These are phyloP conservation scores for Suhomyces tanzawaensis DNA, from an alignment of 805 yeast species.

Conservation along the genomic window DNA sequence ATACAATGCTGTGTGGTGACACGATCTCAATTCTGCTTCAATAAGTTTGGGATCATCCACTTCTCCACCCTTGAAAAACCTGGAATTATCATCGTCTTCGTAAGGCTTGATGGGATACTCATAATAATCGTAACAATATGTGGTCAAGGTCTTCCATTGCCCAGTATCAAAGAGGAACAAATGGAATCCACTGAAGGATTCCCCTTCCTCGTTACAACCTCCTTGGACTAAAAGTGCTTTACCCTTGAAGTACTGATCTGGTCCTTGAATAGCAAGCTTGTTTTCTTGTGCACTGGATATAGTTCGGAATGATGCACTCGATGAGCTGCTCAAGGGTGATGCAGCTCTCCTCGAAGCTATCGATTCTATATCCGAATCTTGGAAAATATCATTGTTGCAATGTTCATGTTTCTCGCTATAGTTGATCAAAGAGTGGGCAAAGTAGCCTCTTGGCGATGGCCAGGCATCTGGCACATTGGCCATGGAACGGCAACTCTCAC, in stretches of 20 bases:
- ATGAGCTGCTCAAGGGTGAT: constrained; percentile 6
- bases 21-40: constrained; percentile 42
- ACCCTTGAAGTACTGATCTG: constrained; percentile 22
- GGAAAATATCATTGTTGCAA: constrained; percentile 18
- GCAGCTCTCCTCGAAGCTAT: constrained; percentile 1
- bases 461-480: constrained; percentile 10
- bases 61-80: constrained; percentile 22
- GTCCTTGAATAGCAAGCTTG: neutral
- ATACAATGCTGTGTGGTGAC: constrained; percentile 39
- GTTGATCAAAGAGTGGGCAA: constrained; percentile 33
- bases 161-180: constrained; percentile 32
- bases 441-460: constrained; percentile 42
- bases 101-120: constrained; percentile 23
- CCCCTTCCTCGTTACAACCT: constrained; percentile 31
- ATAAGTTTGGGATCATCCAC: constrained; percentile 25
- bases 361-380: constrained; percentile 8
- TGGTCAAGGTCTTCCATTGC: constrained; percentile 31
- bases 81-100: constrained; percentile 29
- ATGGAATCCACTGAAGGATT: constrained; percentile 33
- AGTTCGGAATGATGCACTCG: constrained; percentile 7
- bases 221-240: constrained; percentile 40
- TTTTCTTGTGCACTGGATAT: neutral
- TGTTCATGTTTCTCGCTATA: constrained; percentile 15
- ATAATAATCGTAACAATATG: constrained; percentile 37
- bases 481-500: constrained; percentile 3